Conservation (phyloP, 2,329 filamentous ascomycete species). For the Aspergillus alliaceus region DNA sequence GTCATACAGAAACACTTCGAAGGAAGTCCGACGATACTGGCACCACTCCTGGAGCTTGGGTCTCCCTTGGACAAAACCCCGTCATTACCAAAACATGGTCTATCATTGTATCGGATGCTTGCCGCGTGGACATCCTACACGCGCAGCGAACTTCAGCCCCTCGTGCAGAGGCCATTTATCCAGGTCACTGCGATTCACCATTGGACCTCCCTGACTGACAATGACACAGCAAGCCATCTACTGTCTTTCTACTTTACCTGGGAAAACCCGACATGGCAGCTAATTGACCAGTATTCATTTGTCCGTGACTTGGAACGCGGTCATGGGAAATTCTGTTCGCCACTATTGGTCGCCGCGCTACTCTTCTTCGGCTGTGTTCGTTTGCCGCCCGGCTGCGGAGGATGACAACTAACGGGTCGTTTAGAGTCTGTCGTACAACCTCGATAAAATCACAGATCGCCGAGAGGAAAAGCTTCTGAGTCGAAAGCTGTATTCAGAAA, state of each 20-base stretch:
- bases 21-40: slow-evolving; percentile 12
- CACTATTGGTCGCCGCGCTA: slow-evolving; percentile 18
- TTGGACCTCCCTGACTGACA: slow-evolving; percentile 21
- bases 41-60: slow-evolving; percentile 9
- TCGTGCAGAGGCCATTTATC: slow-evolving; percentile 11
- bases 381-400: background rate
- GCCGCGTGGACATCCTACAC: slow-evolving; percentile 9
- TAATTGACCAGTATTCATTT: slow-evolving; percentile 22
- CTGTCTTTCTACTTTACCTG: slow-evolving; percentile 25
- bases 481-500: slow-evolving; percentile 19
- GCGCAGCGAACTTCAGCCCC: slow-evolving; percentile 1
- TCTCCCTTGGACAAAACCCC: slow-evolving; percentile 9
- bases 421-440: slow-evolving; percentile 24
- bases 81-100: slow-evolving; percentile 6
- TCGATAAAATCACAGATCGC: slow-evolving; percentile 23
- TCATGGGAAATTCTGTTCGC: slow-evolving; percentile 18
- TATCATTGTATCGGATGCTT: slow-evolving; percentile 18
- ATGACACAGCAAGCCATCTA: slow-evolving; percentile 23
- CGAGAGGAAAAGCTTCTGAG: slow-evolving; percentile 22
- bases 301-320: slow-evolving; percentile 20
- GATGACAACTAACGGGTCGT: background rate
- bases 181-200: slow-evolving; percentile 15
- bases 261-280: slow-evolving; percentile 27
- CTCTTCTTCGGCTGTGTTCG: slow-evolving; percentile 25
- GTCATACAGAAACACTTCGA: slow-evolving; percentile 11